These are phyloP conservation scores for Lunasporangiospora selenospora DNA, from an alignment of 192 early-diverging fungal species.

Conservation along the genomic window DNA sequence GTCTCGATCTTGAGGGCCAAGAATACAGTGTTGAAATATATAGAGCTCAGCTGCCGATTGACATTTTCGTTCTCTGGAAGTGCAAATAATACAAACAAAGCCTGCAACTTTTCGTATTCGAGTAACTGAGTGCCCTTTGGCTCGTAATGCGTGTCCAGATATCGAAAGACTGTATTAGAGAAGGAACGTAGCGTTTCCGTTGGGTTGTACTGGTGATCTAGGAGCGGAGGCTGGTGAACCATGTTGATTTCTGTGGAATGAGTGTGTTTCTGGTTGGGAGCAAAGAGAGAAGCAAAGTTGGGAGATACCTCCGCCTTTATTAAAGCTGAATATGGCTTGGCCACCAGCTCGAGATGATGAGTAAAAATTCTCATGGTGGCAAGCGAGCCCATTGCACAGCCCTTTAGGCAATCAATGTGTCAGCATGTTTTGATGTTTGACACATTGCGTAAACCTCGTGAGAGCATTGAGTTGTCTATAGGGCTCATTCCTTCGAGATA, in stretches of 20 bases:
- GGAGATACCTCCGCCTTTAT: background rate
- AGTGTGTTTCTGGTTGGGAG: background rate
- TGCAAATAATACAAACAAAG: constrained; percentile 4
- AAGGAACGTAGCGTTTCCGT: constrained; percentile 25
- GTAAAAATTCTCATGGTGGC: too few species aligned
- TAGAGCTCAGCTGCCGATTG: constrained; percentile 1
- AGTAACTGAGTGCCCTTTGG: constrained; percentile 21
- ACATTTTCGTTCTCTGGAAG: background rate
- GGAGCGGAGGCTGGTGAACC: constrained; percentile 17
- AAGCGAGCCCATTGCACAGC: too few species aligned
- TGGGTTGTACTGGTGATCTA: constrained; percentile 29
- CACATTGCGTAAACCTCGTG: background rate
- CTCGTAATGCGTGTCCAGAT: constrained; percentile 25
- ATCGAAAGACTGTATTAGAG: constrained; percentile 18
- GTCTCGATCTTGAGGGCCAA: constrained; percentile 25
- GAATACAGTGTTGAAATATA: constrained; percentile 1
- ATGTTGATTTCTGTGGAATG: constrained; percentile 8
- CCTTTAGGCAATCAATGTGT: too few species aligned
- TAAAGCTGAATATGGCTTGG: too few species aligned
- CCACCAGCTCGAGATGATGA: background rate
- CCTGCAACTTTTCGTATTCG: constrained; percentile 27
- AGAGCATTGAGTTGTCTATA: background rate
- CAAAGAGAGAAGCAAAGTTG: background rate
- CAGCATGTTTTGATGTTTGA: background rate
- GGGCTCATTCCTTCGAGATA: too few species aligned